Percentiles rank a stretch among this genome's conserved stretches.
Conservation (phyloP, 169 alveolate species). For the Plasmodium reichenowi region DNA sequence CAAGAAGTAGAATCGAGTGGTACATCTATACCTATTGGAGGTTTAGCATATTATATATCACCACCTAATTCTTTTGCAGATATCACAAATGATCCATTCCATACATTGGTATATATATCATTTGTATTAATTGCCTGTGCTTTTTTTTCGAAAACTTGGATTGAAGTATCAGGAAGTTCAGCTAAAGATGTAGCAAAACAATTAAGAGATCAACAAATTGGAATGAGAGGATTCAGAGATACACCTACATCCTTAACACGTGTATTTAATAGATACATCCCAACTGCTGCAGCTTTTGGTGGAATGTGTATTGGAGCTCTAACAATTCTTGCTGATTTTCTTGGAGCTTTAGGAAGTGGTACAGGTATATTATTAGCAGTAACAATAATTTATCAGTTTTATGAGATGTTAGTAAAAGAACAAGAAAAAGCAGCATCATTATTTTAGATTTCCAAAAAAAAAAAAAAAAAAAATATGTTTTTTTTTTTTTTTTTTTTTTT, state of each 20-base stretch:
- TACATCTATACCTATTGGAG: slow-evolving; percentile 99
- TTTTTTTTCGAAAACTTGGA: slow-evolving; percentile 99
- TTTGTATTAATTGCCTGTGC: slow-evolving; percentile 99
- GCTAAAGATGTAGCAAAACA: slow-evolving; percentile 99
- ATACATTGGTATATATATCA: slow-evolving; percentile 96
- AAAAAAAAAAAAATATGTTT: background rate
- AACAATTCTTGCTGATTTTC: slow-evolving; percentile 98
- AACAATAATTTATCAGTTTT: slow-evolving; percentile 98
- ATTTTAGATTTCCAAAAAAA: slow-evolving; percentile 76
- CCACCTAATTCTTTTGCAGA: slow-evolving; percentile 97
- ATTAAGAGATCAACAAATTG: slow-evolving; percentile 96
- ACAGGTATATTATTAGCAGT: slow-evolving; percentile 98
- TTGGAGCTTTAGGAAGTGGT: slow-evolving; percentile 99
- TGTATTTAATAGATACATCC: slow-evolving; percentile 93
- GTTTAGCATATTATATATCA: slow-evolving; percentile 98
- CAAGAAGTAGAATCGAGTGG: slow-evolving; percentile 96
- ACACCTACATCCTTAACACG: slow-evolving; percentile 87
- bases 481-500: too few species aligned
- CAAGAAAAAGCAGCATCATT: slow-evolving; percentile 93
- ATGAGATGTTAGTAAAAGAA: slow-evolving; percentile 97
- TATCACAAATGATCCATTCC: slow-evolving; percentile 97
- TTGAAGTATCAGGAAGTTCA: slow-evolving; percentile 99
- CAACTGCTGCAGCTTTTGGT: slow-evolving; percentile 99
- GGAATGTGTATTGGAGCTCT: slow-evolving; percentile 99
- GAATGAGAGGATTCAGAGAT: slow-evolving; percentile 89